A percentile compares a stretch with the other conserved stretches of the same genome.
Evolutionary conservation across 192 early-diverging fungal genomes (phyloP).

Genomic region (Jimgerdemannia lactiflua): DNA sequence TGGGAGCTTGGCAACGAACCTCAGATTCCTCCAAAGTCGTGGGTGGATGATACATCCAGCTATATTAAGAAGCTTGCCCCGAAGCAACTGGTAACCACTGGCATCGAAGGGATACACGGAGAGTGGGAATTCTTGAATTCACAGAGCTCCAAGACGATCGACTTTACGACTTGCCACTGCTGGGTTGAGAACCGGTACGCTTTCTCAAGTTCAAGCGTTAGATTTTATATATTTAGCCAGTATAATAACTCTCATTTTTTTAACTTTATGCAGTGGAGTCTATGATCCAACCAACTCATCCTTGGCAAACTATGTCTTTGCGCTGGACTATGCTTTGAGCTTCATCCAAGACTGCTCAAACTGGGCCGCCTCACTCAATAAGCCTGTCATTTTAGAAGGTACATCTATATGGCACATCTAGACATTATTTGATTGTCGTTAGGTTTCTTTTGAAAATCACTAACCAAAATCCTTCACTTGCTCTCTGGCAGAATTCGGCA

Average conservation of each 20-base stretch:
- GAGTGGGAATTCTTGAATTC: conserved; percentile 45
- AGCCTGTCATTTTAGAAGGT: conserved; percentile 54
- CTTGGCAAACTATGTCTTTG: conserved; percentile 22
- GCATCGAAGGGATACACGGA: conserved; percentile 62
- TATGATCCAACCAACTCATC: conserved; percentile 50
- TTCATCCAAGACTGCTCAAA: conserved; percentile 39
- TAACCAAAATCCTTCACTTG: no score
- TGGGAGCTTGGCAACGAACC: conserved; percentile 78
- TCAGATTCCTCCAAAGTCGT: conserved; percentile 40
- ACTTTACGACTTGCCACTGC: conserved; percentile 51
- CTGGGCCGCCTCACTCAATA: conserved; percentile 47
- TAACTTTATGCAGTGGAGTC: conserved; percentile 50
- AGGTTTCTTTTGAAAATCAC: no score
- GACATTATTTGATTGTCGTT: no score
- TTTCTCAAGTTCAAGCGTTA: no score
- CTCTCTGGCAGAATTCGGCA: conserved; percentile 63
- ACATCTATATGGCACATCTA: no score
- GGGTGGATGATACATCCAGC: conserved; percentile 48
- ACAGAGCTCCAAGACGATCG: conserved; percentile 41
- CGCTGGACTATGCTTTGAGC: conserved; percentile 33
- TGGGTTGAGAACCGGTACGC: conserved; percentile 57
- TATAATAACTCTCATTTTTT: background rate
- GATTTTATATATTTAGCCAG: conserved; percentile 1
- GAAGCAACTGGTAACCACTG: conserved; percentile 57
- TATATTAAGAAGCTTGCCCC: conserved; percentile 47